Conservation (phyloP, 2,329 filamentous ascomycete species). For the Stenocarpella maydis region DNA sequence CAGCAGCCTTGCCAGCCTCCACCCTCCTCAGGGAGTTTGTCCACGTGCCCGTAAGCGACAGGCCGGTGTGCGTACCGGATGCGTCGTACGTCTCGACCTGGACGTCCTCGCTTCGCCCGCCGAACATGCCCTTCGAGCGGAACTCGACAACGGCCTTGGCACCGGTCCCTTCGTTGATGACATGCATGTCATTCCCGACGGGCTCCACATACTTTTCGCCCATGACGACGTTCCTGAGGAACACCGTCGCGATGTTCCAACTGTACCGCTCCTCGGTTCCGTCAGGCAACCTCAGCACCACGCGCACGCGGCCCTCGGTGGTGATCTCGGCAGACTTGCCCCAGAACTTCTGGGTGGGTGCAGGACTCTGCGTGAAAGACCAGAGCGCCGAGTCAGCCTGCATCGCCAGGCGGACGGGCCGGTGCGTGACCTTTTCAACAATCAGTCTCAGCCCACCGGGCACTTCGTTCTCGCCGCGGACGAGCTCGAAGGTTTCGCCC, state of each 20-base stretch:
- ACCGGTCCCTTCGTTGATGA: slow-evolving; percentile 84
- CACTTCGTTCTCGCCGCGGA: slow-evolving; percentile 80
- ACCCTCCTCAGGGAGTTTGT: slow-evolving; percentile 67
- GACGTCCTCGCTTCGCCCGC: slow-evolving; percentile 91
- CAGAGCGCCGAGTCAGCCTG: slow-evolving; percentile 88
- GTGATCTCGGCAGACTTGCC: slow-evolving; percentile 95
- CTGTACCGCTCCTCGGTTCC: slow-evolving; percentile 82
- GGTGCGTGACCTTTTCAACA: slow-evolving; percentile 94
- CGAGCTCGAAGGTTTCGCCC: slow-evolving; percentile 92
- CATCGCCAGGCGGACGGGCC: slow-evolving; percentile 90
- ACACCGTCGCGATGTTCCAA: slow-evolving; percentile 88
- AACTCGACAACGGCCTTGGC: slow-evolving; percentile 89
- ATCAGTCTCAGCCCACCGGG: slow-evolving; percentile 84
- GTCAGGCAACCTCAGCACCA: slow-evolving; percentile 73
- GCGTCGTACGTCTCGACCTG: slow-evolving; percentile 75
- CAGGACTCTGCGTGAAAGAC: slow-evolving; percentile 87
- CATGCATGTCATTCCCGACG: slow-evolving; percentile 81
- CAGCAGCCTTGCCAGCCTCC: slow-evolving; percentile 66
- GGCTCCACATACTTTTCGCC: slow-evolving; percentile 99
- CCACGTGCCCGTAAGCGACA: slow-evolving; percentile 84
- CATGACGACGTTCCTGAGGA: slow-evolving; percentile 94
- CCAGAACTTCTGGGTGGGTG: slow-evolving; percentile 97
- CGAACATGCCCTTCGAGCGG: slow-evolving; percentile 96
- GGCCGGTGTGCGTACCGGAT: slow-evolving; percentile 70
- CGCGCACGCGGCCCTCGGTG: slow-evolving; percentile 85